Percentiles rank a stretch among this genome's conserved stretches.
Evolutionary conservation across 2,329 filamentous ascomycete genomes (phyloP).

Genomic region (Fusarium mangiferae): DNA sequence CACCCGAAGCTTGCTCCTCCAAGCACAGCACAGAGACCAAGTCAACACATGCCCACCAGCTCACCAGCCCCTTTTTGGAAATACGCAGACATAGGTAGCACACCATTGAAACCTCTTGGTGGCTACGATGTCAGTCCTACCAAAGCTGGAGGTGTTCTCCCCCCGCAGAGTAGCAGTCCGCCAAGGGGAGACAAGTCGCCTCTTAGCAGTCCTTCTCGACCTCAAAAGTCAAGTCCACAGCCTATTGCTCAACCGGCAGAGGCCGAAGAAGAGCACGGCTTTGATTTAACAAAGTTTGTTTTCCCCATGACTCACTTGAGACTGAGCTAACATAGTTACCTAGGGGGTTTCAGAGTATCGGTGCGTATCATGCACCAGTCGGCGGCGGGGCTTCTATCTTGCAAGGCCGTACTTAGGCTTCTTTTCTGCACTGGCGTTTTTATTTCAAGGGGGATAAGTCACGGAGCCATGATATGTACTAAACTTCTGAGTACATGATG

Average conservation of each 20-base stretch:
- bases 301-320: neutral
- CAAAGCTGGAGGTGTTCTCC: slow-evolving; percentile 56
- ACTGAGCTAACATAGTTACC: slow-evolving; percentile 15
- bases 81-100: slow-evolving; percentile 80
- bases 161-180: slow-evolving; percentile 69
- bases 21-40: slow-evolving; percentile 82
- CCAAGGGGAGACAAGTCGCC: slow-evolving; percentile 62
- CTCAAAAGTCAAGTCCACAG: slow-evolving; percentile 47
- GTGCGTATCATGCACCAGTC: slow-evolving; percentile 68
- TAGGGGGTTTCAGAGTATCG: slow-evolving; percentile 74
- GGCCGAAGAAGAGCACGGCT: slow-evolving; percentile 62
- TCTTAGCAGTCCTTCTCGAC: slow-evolving; percentile 61
- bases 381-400: slow-evolving; percentile 58
- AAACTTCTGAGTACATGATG: slow-evolving; percentile 1
- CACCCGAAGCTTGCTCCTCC: slow-evolving; percentile 81
- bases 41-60: slow-evolving; percentile 86
- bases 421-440: slow-evolving; percentile 4
- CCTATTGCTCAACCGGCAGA: slow-evolving; percentile 47
- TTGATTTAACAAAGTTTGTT: slow-evolving; percentile 68
- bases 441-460: slow-evolving; percentile 13
- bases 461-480: slow-evolving; percentile 10
- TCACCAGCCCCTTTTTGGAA: slow-evolving; percentile 91
- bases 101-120: slow-evolving; percentile 66
- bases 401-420: slow-evolving; percentile 47
- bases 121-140: slow-evolving; percentile 68